A percentile compares a stretch with the other conserved stretches of the same genome.
Conservation (phyloP, 345 rosid genomes). For the Pistacia atlantica region DNA sequence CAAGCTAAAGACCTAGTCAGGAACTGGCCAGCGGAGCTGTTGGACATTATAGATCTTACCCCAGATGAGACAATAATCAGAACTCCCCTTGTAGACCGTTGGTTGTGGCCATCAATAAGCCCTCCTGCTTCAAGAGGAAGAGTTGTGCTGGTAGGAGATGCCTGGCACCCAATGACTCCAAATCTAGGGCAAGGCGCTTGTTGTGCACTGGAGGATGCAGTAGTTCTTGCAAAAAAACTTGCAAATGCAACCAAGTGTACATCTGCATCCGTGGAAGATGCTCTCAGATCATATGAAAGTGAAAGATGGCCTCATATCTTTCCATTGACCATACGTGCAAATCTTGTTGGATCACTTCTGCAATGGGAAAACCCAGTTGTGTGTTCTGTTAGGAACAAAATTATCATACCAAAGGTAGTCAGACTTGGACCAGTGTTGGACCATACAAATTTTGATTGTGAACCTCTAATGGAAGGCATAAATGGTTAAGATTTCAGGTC, state of each 20-base stretch:
- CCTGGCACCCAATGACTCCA: slow-evolving; percentile 99
- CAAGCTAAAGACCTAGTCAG: slow-evolving; percentile 64
- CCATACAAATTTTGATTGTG: slow-evolving; percentile 81
- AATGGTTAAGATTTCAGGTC: slow-evolving; percentile 21
- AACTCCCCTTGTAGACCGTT: slow-evolving; percentile 82
- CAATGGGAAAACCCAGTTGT: slow-evolving; percentile 88
- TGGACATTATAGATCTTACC: slow-evolving; percentile 55
- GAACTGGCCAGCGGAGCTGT: slow-evolving; percentile 69
- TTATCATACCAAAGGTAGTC: slow-evolving; percentile 66
- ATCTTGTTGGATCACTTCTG: slow-evolving; percentile 75
- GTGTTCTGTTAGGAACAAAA: slow-evolving; percentile 62
- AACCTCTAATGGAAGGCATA: slow-evolving; percentile 40
- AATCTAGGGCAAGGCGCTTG: slow-evolving; percentile 94
- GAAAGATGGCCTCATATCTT: slow-evolving; percentile 81
- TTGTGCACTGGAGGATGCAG: slow-evolving; percentile 84
- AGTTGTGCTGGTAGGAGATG: slow-evolving; percentile 80
- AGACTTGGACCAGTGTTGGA: slow-evolving; percentile 76
- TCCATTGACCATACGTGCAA: slow-evolving; percentile 73
- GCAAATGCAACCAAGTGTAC: slow-evolving; percentile 50
- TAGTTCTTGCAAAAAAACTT: slow-evolving; percentile 70
- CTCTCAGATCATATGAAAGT: slow-evolving; percentile 62
- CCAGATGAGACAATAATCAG: slow-evolving; percentile 73
- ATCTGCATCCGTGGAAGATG: slow-evolving; percentile 48
- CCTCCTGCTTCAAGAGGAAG: slow-evolving; percentile 67
- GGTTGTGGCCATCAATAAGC: slow-evolving; percentile 79